Evolutionary conservation across 202 grass and related monocot genomes (phyloP), one percentile per base, ranked within the genome.

Genomic region (Musa balbisiana): DNA sequence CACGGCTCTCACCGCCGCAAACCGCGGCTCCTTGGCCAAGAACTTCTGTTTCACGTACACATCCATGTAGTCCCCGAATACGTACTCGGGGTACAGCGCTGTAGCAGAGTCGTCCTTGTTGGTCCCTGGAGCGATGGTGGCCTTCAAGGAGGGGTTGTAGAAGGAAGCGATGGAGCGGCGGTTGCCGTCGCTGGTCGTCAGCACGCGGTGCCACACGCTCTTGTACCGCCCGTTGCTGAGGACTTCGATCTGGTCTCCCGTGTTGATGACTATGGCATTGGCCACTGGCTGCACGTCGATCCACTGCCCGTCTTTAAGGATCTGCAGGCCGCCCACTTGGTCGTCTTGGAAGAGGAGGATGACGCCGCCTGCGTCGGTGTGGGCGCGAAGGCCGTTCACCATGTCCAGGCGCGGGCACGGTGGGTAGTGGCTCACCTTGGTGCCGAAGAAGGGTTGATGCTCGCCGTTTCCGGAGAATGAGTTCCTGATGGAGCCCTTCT

Each of bases 341-440:
- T 97, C 93, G 51, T 97, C 93, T 62, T 97, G 93, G 84, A 93
- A 93, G 43, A 97, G 86, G 25, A 97, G 68, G 78, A 97, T 93
- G 69, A 97, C 80, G 53, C 90, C 90, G 4, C 93, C 93, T 51
- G 90, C 90, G 75, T 97, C 90, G 10, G 93, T 97, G 84, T 93
- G 93, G 11, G 90, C 82, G 14, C 93, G 88, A 26, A 97, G 88
- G 25, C 93, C 93, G 29, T 82, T 73, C 49, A 93, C 72, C 9
- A 93, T 69, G 25, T 97, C 90, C 25, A 78, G 88, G 19, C 86
- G 86, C 10, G 84, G 90, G 81, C 93, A 97, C 10, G 90, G 84
- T 8, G 90, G 90, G 84, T 97, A 97, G 84, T 97, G 93, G 84
- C 90, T 91, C 24, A 97, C 90, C 85, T 97, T 97, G 76, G 90